A percentile compares a stretch with the other conserved stretches of the same genome.
Conservation (phyloP, 495 filamentous ascomycete species). For the Xylaria cubensis region DNA sequence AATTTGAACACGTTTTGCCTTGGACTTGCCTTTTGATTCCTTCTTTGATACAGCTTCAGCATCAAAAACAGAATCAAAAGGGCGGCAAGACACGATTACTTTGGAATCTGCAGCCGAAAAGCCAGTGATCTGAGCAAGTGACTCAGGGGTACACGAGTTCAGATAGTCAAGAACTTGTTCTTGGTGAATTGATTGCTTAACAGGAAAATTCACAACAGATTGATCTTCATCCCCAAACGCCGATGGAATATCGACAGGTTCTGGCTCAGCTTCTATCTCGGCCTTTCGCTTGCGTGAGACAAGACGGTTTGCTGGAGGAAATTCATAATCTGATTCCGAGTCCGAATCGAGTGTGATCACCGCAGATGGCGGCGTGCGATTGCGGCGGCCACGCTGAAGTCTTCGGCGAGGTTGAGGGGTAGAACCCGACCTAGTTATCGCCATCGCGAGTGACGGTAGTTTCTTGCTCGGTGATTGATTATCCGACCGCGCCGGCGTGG, state of each 20-base stretch:
- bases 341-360: slow-evolving; percentile 27
- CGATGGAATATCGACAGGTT: slow-evolving; percentile 17
- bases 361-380: slow-evolving; percentile 52
- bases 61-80: slow-evolving; percentile 67
- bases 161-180: slow-evolving; percentile 74
- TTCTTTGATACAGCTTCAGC: slow-evolving; percentile 65
- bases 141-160: slow-evolving; percentile 75
- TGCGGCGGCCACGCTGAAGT: slow-evolving; percentile 67
- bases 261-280: slow-evolving; percentile 8
- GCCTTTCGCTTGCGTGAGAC: slow-evolving; percentile 32
- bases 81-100: slow-evolving; percentile 69
- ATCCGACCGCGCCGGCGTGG: slow-evolving; percentile 32
- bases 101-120: slow-evolving; percentile 71
- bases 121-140: slow-evolving; percentile 78
- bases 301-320: neutral
- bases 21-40: slow-evolving; percentile 44
- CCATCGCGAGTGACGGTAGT: neutral
- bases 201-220: slow-evolving; percentile 62
- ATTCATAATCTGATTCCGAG: slow-evolving; percentile 14
- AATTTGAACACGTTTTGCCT: slow-evolving; percentile 42
- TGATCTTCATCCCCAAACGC: slow-evolving; percentile 52
- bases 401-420: slow-evolving; percentile 45
- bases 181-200: slow-evolving; percentile 3
- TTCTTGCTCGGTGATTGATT: slow-evolving; percentile 18
- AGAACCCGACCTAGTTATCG: slow-evolving; percentile 41